A percentile compares a stretch with the other conserved stretches of the same genome.
phyloP scores from a whole-genome alignment of 192 early-diverging fungal genomes.

The Linnemannia schmuckeri region DNA sequence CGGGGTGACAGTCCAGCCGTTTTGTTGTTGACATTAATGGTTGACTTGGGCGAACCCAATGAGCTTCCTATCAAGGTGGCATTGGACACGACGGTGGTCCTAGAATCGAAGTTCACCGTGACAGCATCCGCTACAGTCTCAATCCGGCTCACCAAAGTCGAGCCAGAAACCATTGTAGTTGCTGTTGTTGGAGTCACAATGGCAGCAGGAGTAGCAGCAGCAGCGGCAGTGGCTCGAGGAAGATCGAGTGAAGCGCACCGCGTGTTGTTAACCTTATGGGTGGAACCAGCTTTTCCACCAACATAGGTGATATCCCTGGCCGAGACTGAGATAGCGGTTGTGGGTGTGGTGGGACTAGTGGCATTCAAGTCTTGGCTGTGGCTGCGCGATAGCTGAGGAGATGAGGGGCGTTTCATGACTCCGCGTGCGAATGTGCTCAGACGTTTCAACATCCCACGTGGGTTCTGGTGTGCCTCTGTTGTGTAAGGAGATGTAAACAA shows the following conservation, averaged over 20 bases:
- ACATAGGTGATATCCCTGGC: neutral
- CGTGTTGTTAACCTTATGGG: neutral
- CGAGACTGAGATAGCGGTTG: neutral
- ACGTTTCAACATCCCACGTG: constrained; percentile 39
- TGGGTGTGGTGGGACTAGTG: neutral
- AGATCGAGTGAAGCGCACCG: neutral
- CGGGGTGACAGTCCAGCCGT: neutral
- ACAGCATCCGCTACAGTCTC: constrained; percentile 21
- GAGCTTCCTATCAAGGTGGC: neutral
- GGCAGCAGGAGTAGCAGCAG: neutral
- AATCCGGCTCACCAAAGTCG: neutral
- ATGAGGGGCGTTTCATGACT: constrained; percentile 29
- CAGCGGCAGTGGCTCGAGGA: neutral
- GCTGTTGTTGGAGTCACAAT: neutral
- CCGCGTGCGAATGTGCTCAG: constrained; percentile 42
- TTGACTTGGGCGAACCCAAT: neutral
- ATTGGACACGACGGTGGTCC: neutral
- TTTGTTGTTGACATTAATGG: neutral
- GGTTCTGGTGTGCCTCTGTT: constrained; percentile 41
- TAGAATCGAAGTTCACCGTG: neutral
- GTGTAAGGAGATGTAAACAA: neutral
- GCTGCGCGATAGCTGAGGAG: neutral
- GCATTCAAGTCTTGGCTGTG: neutral
- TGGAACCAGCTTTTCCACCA: neutral
- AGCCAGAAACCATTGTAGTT: neutral